Evolutionary conservation across 331 rosid species (phyloP).

Genomic region (Dryas integrifolia): DNA sequence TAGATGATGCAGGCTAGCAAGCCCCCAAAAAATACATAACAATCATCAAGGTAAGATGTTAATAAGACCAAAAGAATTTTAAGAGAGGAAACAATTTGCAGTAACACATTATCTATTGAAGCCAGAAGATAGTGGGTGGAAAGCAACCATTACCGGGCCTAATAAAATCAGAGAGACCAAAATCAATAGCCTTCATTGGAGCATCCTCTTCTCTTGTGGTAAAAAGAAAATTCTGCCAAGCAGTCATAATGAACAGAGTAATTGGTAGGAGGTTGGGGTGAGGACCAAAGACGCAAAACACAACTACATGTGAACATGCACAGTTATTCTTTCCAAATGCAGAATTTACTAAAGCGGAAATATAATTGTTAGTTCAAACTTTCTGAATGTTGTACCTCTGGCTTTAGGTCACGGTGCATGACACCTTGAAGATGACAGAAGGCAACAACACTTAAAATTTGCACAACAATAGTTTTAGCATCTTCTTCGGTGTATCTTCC

Average conservation of each 20-base stretch:
- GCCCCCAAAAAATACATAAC: not conserved
- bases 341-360: not conserved
- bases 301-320: constrained; percentile 13
- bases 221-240: constrained; percentile 86
- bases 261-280: constrained; percentile 22
- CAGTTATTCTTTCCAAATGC: constrained; percentile 13
- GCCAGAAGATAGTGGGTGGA: constrained; percentile 13
- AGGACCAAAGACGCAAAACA: not conserved
- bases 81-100: not conserved
- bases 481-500: constrained; percentile 92
- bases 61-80: not conserved
- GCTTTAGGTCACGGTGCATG: constrained; percentile 93
- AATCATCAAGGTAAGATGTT: not conserved
- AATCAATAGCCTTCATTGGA: constrained; percentile 78
- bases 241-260: constrained; percentile 22
- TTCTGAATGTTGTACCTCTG: constrained; percentile 64
- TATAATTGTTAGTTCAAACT: constrained; percentile 8
- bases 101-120: not conserved
- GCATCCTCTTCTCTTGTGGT: constrained; percentile 70
- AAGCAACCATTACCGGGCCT: constrained; percentile 64
- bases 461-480: constrained; percentile 80
- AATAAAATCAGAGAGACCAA: constrained; percentile 95
- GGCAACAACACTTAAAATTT: constrained; percentile 79
- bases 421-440: constrained; percentile 96
- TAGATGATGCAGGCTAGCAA: not conserved